These are phyloP conservation scores for Candida manassasensis DNA, from an alignment of 805 yeast species.

Conservation along the genomic window DNA sequence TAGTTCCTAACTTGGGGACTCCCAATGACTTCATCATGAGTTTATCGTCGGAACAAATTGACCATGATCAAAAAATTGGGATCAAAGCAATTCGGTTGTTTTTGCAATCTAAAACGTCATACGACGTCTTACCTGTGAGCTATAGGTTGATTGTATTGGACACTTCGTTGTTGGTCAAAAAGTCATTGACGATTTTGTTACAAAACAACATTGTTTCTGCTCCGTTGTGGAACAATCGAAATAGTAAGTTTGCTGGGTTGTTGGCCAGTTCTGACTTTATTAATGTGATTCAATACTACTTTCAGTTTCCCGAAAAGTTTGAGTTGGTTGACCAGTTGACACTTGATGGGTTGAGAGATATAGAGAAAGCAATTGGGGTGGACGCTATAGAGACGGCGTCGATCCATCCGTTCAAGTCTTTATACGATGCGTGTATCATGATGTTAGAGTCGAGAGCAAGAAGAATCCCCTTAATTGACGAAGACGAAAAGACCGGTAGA, in stretches of 20 bases:
- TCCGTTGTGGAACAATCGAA: slow-evolving; percentile 89
- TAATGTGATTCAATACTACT: slow-evolving; percentile 90
- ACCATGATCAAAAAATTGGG: slow-evolving; percentile 67
- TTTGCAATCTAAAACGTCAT: slow-evolving; percentile 84
- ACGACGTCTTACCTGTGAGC: slow-evolving; percentile 94
- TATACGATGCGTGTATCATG: slow-evolving; percentile 88
- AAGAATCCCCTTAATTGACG: slow-evolving; percentile 90
- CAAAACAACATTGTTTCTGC: slow-evolving; percentile 96
- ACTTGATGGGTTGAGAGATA: slow-evolving; percentile 77
- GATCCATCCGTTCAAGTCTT: slow-evolving; percentile 83
- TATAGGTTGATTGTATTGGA: slow-evolving; percentile 91
- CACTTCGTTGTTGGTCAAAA: slow-evolving; percentile 83
- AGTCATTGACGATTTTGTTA: slow-evolving; percentile 80
- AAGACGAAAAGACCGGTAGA: slow-evolving; percentile 85
- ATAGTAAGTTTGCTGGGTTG: slow-evolving; percentile 89
- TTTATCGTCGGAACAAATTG: slow-evolving; percentile 37
- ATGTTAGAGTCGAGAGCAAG: slow-evolving; percentile 88
- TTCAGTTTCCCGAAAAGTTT: slow-evolving; percentile 81
- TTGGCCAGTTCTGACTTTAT: slow-evolving; percentile 89
- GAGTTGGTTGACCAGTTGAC: slow-evolving; percentile 84
- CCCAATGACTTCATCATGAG: slow-evolving; percentile 42
- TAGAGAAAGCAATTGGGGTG: slow-evolving; percentile 83
- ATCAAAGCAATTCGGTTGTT: slow-evolving; percentile 79
- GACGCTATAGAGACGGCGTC: slow-evolving; percentile 80
- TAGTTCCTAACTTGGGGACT: slow-evolving; percentile 22